phyloP scores from a whole-genome alignment of 768 basidiomycete genomes.

The Rhodotorula graminis region DNA sequence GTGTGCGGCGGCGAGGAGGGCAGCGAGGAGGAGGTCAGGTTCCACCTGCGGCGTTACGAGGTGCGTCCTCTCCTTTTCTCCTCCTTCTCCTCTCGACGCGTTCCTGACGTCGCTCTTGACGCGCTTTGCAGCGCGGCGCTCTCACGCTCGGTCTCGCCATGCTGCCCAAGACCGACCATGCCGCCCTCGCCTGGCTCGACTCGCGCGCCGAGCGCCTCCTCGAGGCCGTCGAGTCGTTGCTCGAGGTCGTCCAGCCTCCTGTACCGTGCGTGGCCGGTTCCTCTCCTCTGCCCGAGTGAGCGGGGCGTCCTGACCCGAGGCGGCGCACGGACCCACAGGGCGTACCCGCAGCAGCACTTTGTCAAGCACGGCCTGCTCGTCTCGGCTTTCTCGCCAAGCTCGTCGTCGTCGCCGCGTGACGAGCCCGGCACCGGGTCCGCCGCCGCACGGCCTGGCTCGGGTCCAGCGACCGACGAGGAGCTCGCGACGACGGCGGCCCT shows the following conservation, averaged over 20 bases:
- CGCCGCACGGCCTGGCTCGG: too few relatives aligned
- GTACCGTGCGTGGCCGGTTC: neutral
- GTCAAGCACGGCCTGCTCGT: conserved; percentile 2
- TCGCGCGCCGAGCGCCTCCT: conserved; percentile 9
- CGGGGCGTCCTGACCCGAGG: neutral
- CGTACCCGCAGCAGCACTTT: conserved; percentile 13
- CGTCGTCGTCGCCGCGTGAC: neutral
- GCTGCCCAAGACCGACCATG: neutral
- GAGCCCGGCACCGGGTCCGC: too few relatives aligned
- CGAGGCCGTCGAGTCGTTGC: conserved; percentile 20
- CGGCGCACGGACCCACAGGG: neutral
- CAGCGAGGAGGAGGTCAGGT: neutral
- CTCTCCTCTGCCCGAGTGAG: neutral
- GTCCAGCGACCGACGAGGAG: neutral
- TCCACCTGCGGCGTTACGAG: neutral
- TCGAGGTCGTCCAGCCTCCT: neutral
- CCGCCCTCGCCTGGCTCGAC: neutral
- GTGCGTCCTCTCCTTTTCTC: neutral
- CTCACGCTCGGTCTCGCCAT: conserved; percentile 12
- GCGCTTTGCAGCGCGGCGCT: conserved; percentile 3
- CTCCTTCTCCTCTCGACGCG: too few relatives aligned
- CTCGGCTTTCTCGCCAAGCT: neutral
- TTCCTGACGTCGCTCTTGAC: too few relatives aligned
- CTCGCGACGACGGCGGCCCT: neutral
- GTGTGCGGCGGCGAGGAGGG: neutral